Percentiles rank a stretch among this genome's conserved stretches.
Conservation (phyloP, 768 basidiomycete species). For the Lentinula raphanica region DNA sequence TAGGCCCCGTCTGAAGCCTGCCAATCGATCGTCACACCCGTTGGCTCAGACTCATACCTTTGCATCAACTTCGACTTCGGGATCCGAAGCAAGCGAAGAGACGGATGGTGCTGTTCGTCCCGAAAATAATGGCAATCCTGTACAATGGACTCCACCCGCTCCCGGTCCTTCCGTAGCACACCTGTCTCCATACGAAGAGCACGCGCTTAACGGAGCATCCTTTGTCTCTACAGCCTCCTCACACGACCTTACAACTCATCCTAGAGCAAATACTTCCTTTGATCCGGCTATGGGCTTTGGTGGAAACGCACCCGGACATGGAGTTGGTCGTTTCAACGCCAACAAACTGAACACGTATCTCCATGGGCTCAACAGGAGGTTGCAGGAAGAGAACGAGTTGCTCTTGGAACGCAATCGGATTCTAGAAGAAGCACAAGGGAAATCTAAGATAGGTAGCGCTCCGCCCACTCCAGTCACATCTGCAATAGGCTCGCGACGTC, state of each 20-base stretch:
- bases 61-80: constrained; percentile 33
- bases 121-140: constrained; percentile 17
- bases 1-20: constrained; percentile 40
- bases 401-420: constrained; percentile 50
- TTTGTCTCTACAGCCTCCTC: constrained; percentile 82
- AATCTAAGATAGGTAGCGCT: constrained; percentile 17
- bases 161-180: constrained; percentile 29
- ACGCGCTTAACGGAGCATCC: constrained; percentile 51
- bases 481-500: constrained; percentile 26
- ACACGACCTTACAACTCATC: constrained; percentile 79
- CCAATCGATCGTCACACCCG: constrained; percentile 55
- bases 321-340: constrained; percentile 77
- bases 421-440: constrained; percentile 47
- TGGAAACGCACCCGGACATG: constrained; percentile 53
- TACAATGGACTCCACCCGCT: constrained; percentile 13
- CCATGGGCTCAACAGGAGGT: constrained; percentile 74
- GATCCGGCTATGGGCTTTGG: constrained; percentile 79
- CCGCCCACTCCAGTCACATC: constrained; percentile 21
- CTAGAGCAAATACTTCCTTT: constrained; percentile 81
- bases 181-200: constrained; percentile 40
- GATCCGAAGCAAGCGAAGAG: constrained; percentile 25
- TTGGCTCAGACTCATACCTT: constrained; percentile 55
- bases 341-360: constrained; percentile 82
- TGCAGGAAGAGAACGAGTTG: constrained; percentile 81
- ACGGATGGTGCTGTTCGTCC: constrained; percentile 16